Conservation (phyloP, 441 rosid genomes). For the Geranium incanum region DNA sequence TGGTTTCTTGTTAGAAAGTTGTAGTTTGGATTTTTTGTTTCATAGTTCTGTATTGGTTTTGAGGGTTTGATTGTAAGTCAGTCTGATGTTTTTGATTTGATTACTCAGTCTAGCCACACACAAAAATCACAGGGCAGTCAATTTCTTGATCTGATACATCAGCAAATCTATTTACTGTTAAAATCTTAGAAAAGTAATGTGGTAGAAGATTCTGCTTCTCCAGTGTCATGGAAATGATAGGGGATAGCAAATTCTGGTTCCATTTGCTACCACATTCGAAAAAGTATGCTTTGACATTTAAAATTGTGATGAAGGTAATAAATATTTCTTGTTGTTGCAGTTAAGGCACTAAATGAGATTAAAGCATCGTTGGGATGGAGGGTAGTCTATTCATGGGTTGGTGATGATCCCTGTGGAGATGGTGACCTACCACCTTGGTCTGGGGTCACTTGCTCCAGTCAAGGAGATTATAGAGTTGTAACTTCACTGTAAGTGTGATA, state of each 20-base stretch:
- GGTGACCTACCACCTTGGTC: constrained; percentile 70
- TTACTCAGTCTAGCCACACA: not conserved
- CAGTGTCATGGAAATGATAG: not conserved
- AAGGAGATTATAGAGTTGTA: constrained; percentile 68
- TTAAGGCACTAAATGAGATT: constrained; percentile 71
- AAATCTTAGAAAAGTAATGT: not conserved
- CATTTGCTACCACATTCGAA: not conserved
- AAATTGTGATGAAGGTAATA: not conserved
- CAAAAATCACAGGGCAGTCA: not conserved
- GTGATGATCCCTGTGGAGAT: constrained; percentile 80
- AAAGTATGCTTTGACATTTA: not conserved
- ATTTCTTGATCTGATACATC: not conserved
- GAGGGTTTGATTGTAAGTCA: not conserved
- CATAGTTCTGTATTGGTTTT: not conserved
- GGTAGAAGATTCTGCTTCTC: not conserved
- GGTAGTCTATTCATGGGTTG: constrained; percentile 74
- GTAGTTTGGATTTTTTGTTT: not conserved
- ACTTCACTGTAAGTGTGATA: constrained; percentile 43
- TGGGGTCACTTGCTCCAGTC: constrained; percentile 68
- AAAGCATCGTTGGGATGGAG: constrained; percentile 82
- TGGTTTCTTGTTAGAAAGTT: not conserved
- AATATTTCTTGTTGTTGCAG: constrained; percentile 23
- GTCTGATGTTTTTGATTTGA: not conserved
- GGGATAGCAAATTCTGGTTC: not conserved
- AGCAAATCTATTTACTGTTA: not conserved